Conservation (phyloP, 306 rosid genomes). For the Cucumis hystrix region DNA sequence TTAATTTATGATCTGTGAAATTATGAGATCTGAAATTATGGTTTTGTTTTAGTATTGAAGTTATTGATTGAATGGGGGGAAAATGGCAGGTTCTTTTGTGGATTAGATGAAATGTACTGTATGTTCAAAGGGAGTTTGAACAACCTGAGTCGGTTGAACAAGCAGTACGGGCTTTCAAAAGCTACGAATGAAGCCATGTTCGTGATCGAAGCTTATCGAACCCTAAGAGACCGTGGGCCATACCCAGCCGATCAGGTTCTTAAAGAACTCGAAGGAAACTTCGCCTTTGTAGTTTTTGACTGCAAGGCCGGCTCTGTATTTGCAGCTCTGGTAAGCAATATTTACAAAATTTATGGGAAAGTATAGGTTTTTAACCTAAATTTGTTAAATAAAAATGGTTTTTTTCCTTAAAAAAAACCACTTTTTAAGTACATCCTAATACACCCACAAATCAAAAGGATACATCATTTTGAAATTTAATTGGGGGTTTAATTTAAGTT, state of each 20-base stretch:
- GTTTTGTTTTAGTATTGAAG: not conserved
- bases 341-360: no score
- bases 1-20: not conserved
- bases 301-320: conserved; percentile 46
- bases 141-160: conserved; percentile 56
- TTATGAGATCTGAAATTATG: not conserved
- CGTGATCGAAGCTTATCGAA: conserved; percentile 64
- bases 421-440: no score
- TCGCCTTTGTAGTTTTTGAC: conserved; percentile 71
- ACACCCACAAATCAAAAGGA: no score
- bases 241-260: conserved; percentile 97
- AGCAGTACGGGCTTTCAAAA: conserved; percentile 71
- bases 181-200: conserved; percentile 63
- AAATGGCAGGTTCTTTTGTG: conserved; percentile 61
- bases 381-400: no score
- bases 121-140: conserved; percentile 53
- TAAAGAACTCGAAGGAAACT: conserved; percentile 69
- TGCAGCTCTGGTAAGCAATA: conserved; percentile 45
- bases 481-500: not conserved
- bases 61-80: not conserved
- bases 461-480: not conserved
- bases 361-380: no score
- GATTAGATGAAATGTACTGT: conserved; percentile 68
- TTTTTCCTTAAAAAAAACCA: no score
- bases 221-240: conserved; percentile 82